Evolutionary conservation across 768 basidiomycete species (phyloP).

Genomic region (Sutorius australiensis): DNA sequence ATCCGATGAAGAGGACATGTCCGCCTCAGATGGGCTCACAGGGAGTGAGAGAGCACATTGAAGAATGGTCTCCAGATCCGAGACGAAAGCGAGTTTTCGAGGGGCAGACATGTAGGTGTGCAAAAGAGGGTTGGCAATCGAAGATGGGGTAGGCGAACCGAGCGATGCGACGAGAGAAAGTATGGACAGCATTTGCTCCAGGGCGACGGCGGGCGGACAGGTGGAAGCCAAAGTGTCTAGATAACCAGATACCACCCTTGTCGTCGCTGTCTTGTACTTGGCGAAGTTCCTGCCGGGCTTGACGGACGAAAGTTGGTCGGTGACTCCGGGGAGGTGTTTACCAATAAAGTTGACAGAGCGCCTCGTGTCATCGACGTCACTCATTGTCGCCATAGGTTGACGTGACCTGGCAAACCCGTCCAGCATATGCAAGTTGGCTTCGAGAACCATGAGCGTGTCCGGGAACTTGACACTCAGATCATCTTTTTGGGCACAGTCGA

Average conservation of each 20-base stretch:
- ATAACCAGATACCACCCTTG: conserved; percentile 19
- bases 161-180: conserved; percentile 33
- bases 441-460: conserved; percentile 43
- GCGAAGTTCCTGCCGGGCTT: conserved; percentile 13
- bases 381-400: neutral
- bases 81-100: conserved; percentile 26
- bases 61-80: conserved; percentile 46
- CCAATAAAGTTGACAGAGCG: conserved; percentile 28
- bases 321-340: conserved; percentile 7
- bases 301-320: conserved; percentile 8
- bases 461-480: conserved; percentile 32
- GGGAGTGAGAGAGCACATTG: conserved; percentile 35
- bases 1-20: conserved; percentile 10
- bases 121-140: conserved; percentile 39
- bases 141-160: conserved; percentile 31
- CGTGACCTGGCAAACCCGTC: conserved; percentile 10
- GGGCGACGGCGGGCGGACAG: neutral
- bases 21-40: conserved; percentile 11
- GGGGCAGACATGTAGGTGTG: conserved; percentile 44
- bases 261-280: conserved; percentile 13
- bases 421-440: conserved; percentile 39
- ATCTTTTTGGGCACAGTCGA: conserved; percentile 34
- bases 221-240: conserved; percentile 8
- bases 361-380: conserved; percentile 6
- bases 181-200: conserved; percentile 9